Percentiles rank a stretch among this genome's conserved stretches.
Evolutionary conservation across 2,329 filamentous ascomycete genomes (phyloP).

Genomic region (Pleomassaria siparia): DNA sequence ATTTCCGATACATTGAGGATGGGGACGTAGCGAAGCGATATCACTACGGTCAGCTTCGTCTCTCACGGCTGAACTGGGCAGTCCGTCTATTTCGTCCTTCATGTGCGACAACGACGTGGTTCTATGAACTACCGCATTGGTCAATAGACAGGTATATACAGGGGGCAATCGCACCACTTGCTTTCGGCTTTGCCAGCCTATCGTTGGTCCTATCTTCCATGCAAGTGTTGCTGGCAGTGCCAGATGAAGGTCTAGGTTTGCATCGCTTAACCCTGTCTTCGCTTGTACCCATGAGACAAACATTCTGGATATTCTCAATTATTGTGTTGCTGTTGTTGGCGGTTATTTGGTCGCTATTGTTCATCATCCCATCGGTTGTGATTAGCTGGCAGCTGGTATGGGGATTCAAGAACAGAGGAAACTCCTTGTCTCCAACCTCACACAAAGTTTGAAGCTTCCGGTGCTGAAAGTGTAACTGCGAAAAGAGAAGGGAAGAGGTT

Average conservation of each 20-base stretch:
- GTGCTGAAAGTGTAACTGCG: no score
- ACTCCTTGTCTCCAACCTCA: no score
- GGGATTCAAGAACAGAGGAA: constrained; percentile 7
- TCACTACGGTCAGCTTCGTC: constrained; percentile 15
- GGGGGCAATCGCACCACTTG: background rate
- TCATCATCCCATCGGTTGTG: constrained; percentile 4
- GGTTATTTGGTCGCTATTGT: constrained; percentile 7
- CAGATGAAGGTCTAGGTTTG: constrained; percentile 5
- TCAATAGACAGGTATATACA: constrained; percentile 1
- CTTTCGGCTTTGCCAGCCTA: constrained; percentile 11
- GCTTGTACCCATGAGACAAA: constrained; percentile 6
- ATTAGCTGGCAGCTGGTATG: constrained; percentile 10
- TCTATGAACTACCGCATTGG: constrained; percentile 7
- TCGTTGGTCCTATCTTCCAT: constrained; percentile 10
- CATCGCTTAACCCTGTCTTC: background rate
- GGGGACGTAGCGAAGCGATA: constrained; percentile 11
- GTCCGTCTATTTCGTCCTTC: constrained; percentile 9
- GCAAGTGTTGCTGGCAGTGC: constrained; percentile 11
- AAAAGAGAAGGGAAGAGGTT: no score
- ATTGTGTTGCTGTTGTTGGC: constrained; percentile 10
- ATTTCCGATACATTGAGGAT: constrained; percentile 6
- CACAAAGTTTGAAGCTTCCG: no score
- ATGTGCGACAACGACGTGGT: constrained; percentile 2
- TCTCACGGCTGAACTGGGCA: constrained; percentile 9
- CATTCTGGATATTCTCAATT: constrained; percentile 12